Conservation (phyloP, 2,329 filamentous ascomycete genomes). For the Trichoderma brevicompactum region DNA sequence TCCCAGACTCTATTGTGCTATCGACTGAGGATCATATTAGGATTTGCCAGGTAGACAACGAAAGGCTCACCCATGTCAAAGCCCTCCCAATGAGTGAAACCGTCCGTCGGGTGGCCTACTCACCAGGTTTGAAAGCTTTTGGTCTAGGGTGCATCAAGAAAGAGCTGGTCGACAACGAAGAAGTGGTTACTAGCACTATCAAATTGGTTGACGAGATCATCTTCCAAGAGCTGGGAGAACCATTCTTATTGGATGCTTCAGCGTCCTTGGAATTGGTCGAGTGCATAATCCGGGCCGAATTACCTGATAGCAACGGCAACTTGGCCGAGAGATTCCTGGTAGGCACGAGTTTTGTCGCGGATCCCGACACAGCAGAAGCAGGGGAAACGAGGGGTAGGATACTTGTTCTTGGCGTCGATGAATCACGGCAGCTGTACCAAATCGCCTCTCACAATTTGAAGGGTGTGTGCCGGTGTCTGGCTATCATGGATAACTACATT, state of each 20-base stretch:
- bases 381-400: constrained; percentile 71
- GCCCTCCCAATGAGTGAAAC: constrained; percentile 79
- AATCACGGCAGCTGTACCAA: constrained; percentile 72
- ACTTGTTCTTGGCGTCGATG: constrained; percentile 80
- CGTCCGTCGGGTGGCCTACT: constrained; percentile 85
- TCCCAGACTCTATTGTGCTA: constrained; percentile 78
- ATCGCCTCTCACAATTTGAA: constrained; percentile 72
- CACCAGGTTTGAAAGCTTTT: constrained; percentile 76
- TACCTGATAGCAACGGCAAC: constrained; percentile 62
- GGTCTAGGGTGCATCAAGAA: constrained; percentile 84
- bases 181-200: constrained; percentile 79
- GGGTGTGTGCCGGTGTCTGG: constrained; percentile 80
- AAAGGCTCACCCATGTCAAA: constrained; percentile 86
- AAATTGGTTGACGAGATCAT: constrained; percentile 88
- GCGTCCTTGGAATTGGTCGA: constrained; percentile 74
- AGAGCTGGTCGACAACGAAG: constrained; percentile 70
- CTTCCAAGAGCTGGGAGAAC: constrained; percentile 75
- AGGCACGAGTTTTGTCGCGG: constrained; percentile 78
- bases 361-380: constrained; percentile 56
- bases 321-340: constrained; percentile 82
- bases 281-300: constrained; percentile 75
- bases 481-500: constrained; percentile 74
- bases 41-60: constrained; percentile 79
- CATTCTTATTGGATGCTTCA: constrained; percentile 61
- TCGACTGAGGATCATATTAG: constrained; percentile 77